Base-by-base conservation (phyloP, 192 early-diverging fungal genomes). In the Thamnidium elegans region DNA sequence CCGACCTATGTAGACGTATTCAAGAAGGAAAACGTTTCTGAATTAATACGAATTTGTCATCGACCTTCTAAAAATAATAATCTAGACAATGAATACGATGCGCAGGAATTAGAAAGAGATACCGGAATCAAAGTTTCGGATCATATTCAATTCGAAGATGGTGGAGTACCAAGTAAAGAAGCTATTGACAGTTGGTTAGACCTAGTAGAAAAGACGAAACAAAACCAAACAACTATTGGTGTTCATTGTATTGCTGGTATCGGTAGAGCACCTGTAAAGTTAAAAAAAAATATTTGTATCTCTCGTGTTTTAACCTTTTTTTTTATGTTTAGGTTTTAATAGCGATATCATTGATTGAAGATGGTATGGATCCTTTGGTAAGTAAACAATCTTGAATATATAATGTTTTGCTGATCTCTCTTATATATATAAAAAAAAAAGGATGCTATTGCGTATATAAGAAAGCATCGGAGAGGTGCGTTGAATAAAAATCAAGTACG, bases 231-330 rank as follows among this genome's bases (percentile, higher is more conserved):
- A 11, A 72, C 59, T 17, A 74, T 81, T 55, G 79, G 73, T 10
- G 83, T 91, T 15, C 90, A 92, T 62, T 92, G 90, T 65, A 85
- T 92, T 48, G 84, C 88, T 30, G 90, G 90, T 15, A 84, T 92
- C 36, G 90, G 90, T n/a, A 75, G 90, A 66, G 90, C 90, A 8
- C 89, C 89, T 9, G 82, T 89, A 65, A 56, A 87, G 13, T 15
- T 32, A 78, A 59, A 13, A 30, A 23, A n/a, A 30, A 30, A 51
- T 47, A n/a, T 42, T 42, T 1, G 26, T 26, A 26, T 26, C 3
- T 26, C 26, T 26, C 26, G 26, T 26, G n/a, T 26, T 2, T 2
- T 26, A 26, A 26, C 26, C 3, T 3, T 26, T 26, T 26, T 26
- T 26, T 26, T 26, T 26, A 26, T 0, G 31, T 23, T 20, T 65